phyloP scores from a whole-genome alignment of 169 alveolate species.

The Plasmodium knowlesi region DNA sequence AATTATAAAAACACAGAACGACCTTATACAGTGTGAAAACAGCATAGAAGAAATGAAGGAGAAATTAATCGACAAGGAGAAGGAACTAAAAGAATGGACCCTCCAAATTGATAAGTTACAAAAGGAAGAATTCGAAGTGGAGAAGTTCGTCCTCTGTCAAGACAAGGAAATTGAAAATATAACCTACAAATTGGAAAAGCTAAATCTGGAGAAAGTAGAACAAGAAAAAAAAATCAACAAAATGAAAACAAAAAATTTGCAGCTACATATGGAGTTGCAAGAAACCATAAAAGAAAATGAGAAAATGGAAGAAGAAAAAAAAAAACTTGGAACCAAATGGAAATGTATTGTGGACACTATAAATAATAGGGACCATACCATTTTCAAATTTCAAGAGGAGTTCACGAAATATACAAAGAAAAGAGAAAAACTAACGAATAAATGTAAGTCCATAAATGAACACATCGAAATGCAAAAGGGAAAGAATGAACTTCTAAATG shows the following conservation, averaged over 20 bases:
- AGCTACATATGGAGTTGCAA: constrained; percentile 34
- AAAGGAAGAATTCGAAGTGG: constrained; percentile 69
- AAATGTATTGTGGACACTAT: constrained; percentile 34
- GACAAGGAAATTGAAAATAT: constrained; percentile 61
- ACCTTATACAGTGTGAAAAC: constrained; percentile 4
- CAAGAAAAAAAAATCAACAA: constrained; percentile 15
- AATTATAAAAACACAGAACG: constrained; percentile 26
- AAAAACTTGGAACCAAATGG: constrained; percentile 29
- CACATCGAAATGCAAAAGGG: constrained; percentile 2
- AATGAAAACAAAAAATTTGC: constrained; percentile 32
- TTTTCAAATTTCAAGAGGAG: constrained; percentile 37
- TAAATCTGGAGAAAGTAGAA: constrained; percentile 21
- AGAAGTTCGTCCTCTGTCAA: constrained; percentile 9
- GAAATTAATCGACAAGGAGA: constrained; percentile 37
- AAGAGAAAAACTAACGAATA: constrained; percentile 19
- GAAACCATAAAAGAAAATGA: neutral
- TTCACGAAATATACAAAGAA: constrained; percentile 18
- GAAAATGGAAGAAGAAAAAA: constrained; percentile 40
- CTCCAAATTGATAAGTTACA: constrained; percentile 9
- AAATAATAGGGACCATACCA: constrained; percentile 48
- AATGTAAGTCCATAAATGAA: neutral
- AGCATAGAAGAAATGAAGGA: constrained; percentile 43
- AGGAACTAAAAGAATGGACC: constrained; percentile 42
- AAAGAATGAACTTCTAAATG: constrained; percentile 7
- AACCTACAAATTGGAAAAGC: constrained; percentile 22